Conservation (phyloP, 2,329 filamentous ascomycete genomes). For the Trematosphaeria pertusa region DNA sequence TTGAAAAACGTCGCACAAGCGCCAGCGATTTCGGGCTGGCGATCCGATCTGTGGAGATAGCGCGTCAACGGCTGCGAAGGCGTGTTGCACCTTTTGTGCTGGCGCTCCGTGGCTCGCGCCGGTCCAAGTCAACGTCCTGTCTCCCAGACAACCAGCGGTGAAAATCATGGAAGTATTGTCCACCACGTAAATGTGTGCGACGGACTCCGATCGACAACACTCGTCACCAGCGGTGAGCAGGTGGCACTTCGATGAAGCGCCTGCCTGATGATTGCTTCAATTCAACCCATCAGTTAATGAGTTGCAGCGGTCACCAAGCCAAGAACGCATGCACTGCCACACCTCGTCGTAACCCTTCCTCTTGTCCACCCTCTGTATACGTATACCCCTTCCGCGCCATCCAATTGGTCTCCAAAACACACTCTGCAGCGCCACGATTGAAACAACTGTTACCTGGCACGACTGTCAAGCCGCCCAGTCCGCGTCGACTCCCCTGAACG, state of each 20-base stretch:
- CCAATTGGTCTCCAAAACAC: not conserved
- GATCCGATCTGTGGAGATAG: conserved; percentile 25
- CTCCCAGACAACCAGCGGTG: conserved; percentile 2
- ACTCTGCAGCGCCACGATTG: not conserved
- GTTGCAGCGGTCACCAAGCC: too few relatives aligned
- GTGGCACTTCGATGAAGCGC: too few relatives aligned
- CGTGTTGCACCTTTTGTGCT: conserved; percentile 1
- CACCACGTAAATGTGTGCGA: too few relatives aligned
- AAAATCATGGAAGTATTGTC: too few relatives aligned
- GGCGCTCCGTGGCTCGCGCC: conserved; percentile 7
- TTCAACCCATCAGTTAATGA: too few relatives aligned
- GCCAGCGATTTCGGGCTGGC: conserved; percentile 13
- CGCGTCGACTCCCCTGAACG: not conserved
- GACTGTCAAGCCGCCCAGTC: not conserved
- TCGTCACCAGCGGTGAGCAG: too few relatives aligned
- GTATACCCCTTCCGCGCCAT: too few relatives aligned
- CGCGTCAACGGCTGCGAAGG: conserved; percentile 21
- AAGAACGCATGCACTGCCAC: conserved; percentile 10
- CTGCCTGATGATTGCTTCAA: too few relatives aligned
- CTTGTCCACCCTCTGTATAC: not conserved
- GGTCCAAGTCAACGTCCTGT: conserved; percentile 11
- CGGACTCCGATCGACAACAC: too few relatives aligned
- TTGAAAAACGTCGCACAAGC: conserved; percentile 17
- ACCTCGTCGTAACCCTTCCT: not conserved
- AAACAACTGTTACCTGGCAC: not conserved